These are phyloP conservation scores for Suhomyces kilbournensis DNA, from an alignment of 805 yeast species.

Conservation along the genomic window DNA sequence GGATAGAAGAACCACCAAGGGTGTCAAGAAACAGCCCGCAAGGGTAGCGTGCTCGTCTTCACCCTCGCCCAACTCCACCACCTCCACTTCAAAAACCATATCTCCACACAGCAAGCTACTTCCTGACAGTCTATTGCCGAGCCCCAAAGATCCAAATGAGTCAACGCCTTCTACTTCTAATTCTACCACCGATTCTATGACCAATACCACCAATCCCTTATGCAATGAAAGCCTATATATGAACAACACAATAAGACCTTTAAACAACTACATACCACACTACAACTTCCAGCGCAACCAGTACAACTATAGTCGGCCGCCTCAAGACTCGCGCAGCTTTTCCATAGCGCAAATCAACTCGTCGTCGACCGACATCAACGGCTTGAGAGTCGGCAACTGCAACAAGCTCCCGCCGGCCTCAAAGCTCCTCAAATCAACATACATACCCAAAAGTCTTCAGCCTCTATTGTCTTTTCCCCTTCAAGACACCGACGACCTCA, in stretches of 20 bases:
- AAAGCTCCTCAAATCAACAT: constrained; percentile 4
- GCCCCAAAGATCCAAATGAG: not conserved
- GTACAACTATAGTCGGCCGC: not conserved
- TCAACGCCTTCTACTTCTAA: too few species aligned
- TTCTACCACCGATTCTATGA: too few species aligned
- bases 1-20: constrained; percentile 19
- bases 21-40: constrained; percentile 3
- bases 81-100: not conserved
- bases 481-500: constrained; percentile 2
- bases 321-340: not conserved
- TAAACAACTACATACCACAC: not conserved
- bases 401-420: constrained; percentile 6
- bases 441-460: constrained; percentile 13
- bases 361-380: not conserved
- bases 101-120: not conserved
- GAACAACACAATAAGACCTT: not conserved
- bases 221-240: not conserved
- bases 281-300: not conserved
- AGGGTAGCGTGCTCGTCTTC: not conserved
- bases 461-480: constrained; percentile 13
- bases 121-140: not conserved
- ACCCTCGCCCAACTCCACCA: constrained; percentile 1
- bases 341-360: constrained; percentile 3
- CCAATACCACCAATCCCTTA: not conserved
- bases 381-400: not conserved